Conservation (phyloP, 345 rosid species). For the Raphanus sativus region DNA sequence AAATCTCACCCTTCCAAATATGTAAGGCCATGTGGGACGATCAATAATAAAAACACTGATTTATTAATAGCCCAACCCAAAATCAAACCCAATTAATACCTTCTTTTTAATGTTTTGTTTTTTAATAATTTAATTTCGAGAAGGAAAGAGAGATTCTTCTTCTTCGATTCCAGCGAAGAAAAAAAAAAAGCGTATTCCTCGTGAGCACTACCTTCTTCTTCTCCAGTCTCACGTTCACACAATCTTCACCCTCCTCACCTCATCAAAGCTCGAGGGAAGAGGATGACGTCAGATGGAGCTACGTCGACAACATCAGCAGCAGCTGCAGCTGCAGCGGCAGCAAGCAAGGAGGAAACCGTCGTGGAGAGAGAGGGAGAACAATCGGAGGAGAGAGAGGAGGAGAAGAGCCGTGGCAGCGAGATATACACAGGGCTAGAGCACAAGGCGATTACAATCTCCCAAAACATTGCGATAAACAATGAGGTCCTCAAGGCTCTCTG, state of each 20-base stretch:
- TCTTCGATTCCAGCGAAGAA: constrained; percentile 44
- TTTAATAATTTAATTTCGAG: not conserved
- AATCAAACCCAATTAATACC: not conserved
- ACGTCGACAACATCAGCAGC: constrained; percentile 61
- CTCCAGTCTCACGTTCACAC: constrained; percentile 20
- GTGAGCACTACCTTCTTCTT: constrained; percentile 45
- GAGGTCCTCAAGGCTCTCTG: constrained; percentile 93
- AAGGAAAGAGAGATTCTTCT: constrained; percentile 41
- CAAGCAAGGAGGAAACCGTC: constrained; percentile 95
- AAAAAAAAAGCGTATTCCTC: constrained; percentile 53
- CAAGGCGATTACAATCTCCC: constrained; percentile 87
- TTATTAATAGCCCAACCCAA: not conserved
- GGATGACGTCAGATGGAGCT: constrained; percentile 93
- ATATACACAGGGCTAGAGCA: constrained; percentile 81
- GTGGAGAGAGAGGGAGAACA: constrained; percentile 96
- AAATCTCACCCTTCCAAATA: not conserved
- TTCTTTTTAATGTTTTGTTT: too few relatives aligned
- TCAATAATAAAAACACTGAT: not conserved
- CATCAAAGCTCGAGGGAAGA: constrained; percentile 6
- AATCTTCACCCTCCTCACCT: not conserved
- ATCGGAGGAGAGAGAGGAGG: constrained; percentile 88
- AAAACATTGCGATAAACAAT: constrained; percentile 91
- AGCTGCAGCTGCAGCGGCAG: constrained; percentile 65
- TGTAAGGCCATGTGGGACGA: not conserved
- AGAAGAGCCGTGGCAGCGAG: constrained; percentile 90